Evolutionary conservation across 73 alveolate species (phyloP).

Genomic region (Blepharisma japonicum): DNA sequence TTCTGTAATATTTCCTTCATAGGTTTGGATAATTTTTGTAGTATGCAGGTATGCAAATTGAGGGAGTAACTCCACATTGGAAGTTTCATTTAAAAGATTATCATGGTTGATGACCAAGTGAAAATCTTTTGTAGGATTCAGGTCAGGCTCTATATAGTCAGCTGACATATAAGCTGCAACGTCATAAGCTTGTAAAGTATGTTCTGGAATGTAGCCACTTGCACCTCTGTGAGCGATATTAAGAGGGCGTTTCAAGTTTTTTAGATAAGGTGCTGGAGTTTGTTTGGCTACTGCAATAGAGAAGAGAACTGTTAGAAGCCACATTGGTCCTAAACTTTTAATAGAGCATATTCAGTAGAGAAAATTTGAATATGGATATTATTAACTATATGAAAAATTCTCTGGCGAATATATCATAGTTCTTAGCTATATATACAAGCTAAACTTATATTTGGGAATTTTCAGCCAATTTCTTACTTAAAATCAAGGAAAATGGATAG

Average conservation of each 20-base stretch:
- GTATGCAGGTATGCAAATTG: constrained; percentile 28
- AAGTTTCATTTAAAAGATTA: constrained; percentile 41
- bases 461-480: no score
- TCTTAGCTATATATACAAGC: no score
- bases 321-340: no score
- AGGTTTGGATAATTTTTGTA: constrained; percentile 7
- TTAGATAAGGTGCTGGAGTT: background rate
- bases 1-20: constrained; percentile 26
- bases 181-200: constrained; percentile 48
- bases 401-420: no score
- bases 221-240: constrained; percentile 72
- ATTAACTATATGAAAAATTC: no score
- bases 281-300: no score
- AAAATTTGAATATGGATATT: no score
- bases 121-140: constrained; percentile 56
- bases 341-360: no score
- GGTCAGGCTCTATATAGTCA: constrained; percentile 60
- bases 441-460: no score
- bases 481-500: no score
- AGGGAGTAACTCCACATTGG: constrained; percentile 39
- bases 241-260: constrained; percentile 36
- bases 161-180: constrained; percentile 53
- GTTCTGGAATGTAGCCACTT: constrained; percentile 63
- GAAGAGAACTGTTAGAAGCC: no score
- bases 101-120: constrained; percentile 50